These are phyloP conservation scores for Pulicaria dysenterica DNA, from an alignment of 129 eudicot genomes.

Conservation along the genomic window DNA sequence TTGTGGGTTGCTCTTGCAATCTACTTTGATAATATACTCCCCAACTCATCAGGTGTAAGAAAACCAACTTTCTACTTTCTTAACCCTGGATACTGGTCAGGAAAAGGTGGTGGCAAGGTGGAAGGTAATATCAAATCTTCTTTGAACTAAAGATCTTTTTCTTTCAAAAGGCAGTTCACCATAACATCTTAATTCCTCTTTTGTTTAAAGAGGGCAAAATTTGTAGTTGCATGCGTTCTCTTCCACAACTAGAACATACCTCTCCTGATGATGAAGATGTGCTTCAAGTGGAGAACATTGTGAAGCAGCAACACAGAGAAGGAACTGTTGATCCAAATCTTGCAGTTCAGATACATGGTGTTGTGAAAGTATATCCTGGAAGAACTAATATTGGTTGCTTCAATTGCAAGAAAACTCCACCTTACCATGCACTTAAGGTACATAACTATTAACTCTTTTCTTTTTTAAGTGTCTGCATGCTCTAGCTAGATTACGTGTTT, in stretches of 20 bases:
- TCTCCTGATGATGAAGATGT: slow-evolving; percentile 89
- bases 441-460: background rate
- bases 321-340: slow-evolving; percentile 59
- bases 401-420: slow-evolving; percentile 65
- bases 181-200: slow-evolving; percentile 16
- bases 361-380: slow-evolving; percentile 76
- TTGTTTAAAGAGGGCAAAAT: slow-evolving; percentile 63
- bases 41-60: slow-evolving; percentile 75
- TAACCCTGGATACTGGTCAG: slow-evolving; percentile 93
- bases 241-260: slow-evolving; percentile 48
- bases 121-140: slow-evolving; percentile 44
- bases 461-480: background rate
- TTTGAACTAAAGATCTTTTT: too few species aligned
- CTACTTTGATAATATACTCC: slow-evolving; percentile 82
- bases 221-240: slow-evolving; percentile 64
- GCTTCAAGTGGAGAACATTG: slow-evolving; percentile 75
- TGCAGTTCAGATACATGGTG: slow-evolving; percentile 91
- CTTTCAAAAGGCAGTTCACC: background rate
- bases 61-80: slow-evolving; percentile 78
- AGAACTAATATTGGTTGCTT: slow-evolving; percentile 61
- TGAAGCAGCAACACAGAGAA: slow-evolving; percentile 63
- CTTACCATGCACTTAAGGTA: slow-evolving; percentile 95
- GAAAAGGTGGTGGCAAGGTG: slow-evolving; percentile 68
- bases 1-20: slow-evolving; percentile 82
- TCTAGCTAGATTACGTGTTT: background rate